phyloP scores from a whole-genome alignment of 148 eudicot genomes.

The Polygonum maritimum region DNA sequence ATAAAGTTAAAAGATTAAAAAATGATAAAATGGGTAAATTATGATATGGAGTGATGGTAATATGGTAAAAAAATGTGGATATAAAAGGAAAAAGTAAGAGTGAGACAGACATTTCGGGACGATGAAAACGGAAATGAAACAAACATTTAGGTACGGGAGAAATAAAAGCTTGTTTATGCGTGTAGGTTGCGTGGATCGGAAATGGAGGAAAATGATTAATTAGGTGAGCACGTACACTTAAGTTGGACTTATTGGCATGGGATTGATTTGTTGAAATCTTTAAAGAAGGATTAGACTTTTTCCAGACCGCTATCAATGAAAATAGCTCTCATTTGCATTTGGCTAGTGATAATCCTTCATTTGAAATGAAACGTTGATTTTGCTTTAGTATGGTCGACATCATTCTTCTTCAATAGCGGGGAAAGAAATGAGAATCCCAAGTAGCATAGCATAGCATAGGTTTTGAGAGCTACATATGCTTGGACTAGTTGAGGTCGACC shows the following conservation, averaged over 20 bases:
- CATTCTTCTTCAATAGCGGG: too few species aligned
- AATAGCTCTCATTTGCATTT: background rate
- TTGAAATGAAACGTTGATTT: background rate
- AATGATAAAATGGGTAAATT: too few species aligned
- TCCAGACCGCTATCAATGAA: background rate
- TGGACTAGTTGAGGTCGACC: background rate
- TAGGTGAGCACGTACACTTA: background rate
- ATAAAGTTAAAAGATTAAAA: too few species aligned
- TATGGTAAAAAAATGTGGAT: too few species aligned
- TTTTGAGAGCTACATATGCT: background rate
- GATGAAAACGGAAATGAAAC: too few species aligned
- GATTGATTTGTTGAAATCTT: background rate
- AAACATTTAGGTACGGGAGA: too few species aligned
- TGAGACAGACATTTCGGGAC: too few species aligned
- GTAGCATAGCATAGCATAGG: background rate
- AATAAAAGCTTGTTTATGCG: background rate
- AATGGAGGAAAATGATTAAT: background rate
- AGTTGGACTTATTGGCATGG: background rate
- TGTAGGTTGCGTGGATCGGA: background rate
- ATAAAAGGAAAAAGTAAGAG: too few species aligned
- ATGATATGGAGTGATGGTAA: too few species aligned
- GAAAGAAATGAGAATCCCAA: too few species aligned
- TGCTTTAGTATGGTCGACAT: too few species aligned
- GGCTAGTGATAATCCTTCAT: background rate
- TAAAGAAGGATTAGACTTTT: background rate